Conservation (phyloP, 495 filamentous ascomycete species). For the Talaromyces adpressus region DNA sequence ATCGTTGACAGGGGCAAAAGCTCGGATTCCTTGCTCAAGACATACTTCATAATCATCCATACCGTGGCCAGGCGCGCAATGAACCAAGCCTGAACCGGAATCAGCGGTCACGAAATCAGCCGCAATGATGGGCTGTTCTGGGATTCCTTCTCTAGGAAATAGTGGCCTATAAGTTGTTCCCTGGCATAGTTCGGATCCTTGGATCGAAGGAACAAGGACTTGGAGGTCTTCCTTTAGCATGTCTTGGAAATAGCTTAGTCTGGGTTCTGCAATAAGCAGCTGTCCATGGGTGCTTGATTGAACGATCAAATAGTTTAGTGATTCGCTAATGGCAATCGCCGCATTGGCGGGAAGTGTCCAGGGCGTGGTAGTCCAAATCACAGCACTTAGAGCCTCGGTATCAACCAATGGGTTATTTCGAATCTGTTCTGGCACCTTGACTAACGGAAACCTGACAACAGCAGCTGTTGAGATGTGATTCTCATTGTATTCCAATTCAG, state of each 20-base stretch:
- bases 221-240: constrained; percentile 35
- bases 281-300: constrained; percentile 45
- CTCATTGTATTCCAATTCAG: constrained; percentile 91
- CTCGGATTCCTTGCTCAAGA: constrained; percentile 52
- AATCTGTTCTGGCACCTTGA: constrained; percentile 41
- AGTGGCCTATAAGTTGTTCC: constrained; percentile 58
- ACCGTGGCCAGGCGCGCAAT: constrained; percentile 90
- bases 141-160: constrained; percentile 44
- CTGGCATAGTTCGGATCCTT: constrained; percentile 58
- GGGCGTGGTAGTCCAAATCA: constrained; percentile 96
- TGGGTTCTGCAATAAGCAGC: constrained; percentile 59
- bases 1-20: constrained; percentile 75
- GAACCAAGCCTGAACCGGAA: constrained; percentile 88
- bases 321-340: constrained; percentile 71
- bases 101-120: constrained; percentile 81
- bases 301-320: constrained; percentile 68
- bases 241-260: constrained; percentile 48
- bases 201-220: constrained; percentile 49
- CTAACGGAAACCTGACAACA: constrained; percentile 72
- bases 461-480: constrained; percentile 74
- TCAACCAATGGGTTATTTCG: constrained; percentile 26
- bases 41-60: constrained; percentile 95
- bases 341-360: constrained; percentile 95
- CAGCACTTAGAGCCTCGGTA: constrained; percentile 50
- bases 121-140: constrained; percentile 61